Conservation (phyloP, 352 stramenopile genomes). For the Phytopythium boreale region DNA sequence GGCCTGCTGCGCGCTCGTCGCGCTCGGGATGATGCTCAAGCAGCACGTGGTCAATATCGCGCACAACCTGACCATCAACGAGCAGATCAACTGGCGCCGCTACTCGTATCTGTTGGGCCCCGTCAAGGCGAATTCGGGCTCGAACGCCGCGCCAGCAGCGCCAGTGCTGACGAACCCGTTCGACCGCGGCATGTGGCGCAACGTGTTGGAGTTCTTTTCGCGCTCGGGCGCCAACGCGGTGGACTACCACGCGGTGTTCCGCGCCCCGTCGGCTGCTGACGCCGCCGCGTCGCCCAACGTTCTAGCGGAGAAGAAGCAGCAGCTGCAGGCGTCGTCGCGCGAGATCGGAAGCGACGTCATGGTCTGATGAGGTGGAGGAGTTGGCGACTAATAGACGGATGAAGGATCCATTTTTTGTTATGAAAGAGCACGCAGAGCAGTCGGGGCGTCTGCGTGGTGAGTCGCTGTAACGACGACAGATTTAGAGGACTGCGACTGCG, state of each 20-base stretch:
- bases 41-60: conserved; percentile 65
- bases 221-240: conserved; percentile 28
- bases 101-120: conserved; percentile 59
- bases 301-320: background rate
- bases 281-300: background rate
- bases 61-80: conserved; percentile 79
- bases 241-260: conserved; percentile 44
- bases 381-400: conserved; percentile 4
- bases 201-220: conserved; percentile 49
- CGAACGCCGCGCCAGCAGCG: background rate
- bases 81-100: conserved; percentile 80
- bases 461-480: conserved; percentile 1
- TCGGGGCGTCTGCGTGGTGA: background rate
- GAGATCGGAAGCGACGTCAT: background rate
- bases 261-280: conserved; percentile 10
- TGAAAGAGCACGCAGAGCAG: background rate
- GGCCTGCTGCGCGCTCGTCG: conserved; percentile 40
- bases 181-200: conserved; percentile 35
- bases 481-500: background rate
- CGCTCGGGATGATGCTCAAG: conserved; percentile 55
- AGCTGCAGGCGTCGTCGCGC: conserved; percentile 4
- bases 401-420: background rate
- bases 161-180: conserved; percentile 36
- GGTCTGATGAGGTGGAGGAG: background rate
- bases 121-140: background rate